Conservation (phyloP, 805 yeast genomes). For the Barnettozyma salicaria region DNA sequence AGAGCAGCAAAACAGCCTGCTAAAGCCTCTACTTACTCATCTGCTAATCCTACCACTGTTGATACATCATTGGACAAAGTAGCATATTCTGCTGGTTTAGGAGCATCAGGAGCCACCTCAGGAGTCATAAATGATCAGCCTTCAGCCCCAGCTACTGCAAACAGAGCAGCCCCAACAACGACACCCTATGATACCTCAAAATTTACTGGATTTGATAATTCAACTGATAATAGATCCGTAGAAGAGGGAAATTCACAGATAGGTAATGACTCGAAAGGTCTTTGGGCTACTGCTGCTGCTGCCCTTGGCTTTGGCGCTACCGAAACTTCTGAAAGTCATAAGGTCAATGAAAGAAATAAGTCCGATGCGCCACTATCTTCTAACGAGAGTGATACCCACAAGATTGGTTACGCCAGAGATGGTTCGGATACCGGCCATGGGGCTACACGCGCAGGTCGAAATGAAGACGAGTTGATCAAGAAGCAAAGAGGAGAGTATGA, state of each 20-base stretch:
- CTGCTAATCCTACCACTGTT: no score
- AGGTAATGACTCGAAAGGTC: not conserved
- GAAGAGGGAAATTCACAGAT: not conserved
- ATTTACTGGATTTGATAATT: slow-evolving; percentile 6
- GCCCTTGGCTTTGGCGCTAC: slow-evolving; percentile 10
- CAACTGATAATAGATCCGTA: not conserved
- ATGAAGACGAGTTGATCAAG: slow-evolving; percentile 8
- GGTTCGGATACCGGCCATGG: slow-evolving; percentile 11
- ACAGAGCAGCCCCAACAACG: not conserved
- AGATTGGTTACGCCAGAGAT: not conserved
- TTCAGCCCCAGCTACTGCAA: not conserved
- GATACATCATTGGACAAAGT: slow-evolving; percentile 11
- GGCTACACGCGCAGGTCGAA: slow-evolving; percentile 17
- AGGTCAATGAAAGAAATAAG: no score
- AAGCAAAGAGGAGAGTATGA: slow-evolving; percentile 11
- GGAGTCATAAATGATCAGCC: not conserved
- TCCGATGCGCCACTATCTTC: no score
- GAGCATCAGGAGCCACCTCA: slow-evolving; percentile 11
- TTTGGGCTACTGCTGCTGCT: slow-evolving; percentile 11
- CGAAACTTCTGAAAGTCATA: slow-evolving; percentile 8
- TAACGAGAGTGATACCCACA: no score
- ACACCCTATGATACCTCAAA: slow-evolving; percentile 9
- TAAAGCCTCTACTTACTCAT: no score
- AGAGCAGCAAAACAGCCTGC: no score
- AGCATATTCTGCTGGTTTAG: slow-evolving; percentile 12